phyloP scores from a whole-genome alignment of 2,329 filamentous ascomycete species.

The Talaromyces sp. region DNA sequence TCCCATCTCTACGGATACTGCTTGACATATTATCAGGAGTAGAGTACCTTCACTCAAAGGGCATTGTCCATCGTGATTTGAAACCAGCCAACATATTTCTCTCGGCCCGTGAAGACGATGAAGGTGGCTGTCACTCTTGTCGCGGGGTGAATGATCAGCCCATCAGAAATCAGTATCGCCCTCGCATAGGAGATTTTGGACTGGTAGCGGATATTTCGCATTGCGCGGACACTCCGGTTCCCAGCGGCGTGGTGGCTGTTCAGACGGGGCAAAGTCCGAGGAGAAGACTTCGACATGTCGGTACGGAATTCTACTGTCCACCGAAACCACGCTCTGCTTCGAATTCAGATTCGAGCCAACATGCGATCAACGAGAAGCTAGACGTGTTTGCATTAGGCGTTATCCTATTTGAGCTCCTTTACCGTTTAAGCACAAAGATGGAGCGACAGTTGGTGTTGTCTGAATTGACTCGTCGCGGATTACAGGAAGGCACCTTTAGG shows the following conservation, averaged over 20 bases:
- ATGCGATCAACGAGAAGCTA: constrained; percentile 51
- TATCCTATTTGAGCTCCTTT: constrained; percentile 62
- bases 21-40: constrained; percentile 61
- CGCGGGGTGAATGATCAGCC: constrained; percentile 25
- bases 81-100: constrained; percentile 70
- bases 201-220: constrained; percentile 58
- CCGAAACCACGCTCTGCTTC: constrained; percentile 27
- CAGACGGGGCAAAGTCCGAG: constrained; percentile 23
- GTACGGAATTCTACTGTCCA: constrained; percentile 63
- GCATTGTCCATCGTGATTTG: constrained; percentile 65
- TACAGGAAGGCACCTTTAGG: constrained; percentile 24
- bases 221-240: constrained; percentile 31
- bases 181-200: constrained; percentile 68
- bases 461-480: constrained; percentile 34
- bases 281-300: constrained; percentile 48
- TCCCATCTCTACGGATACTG: constrained; percentile 58
- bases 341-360: constrained; percentile 22
- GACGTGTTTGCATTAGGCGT: constrained; percentile 64
- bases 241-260: constrained; percentile 23
- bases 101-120: constrained; percentile 50
- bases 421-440: constrained; percentile 53
- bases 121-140: constrained; percentile 51
- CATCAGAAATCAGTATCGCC: constrained; percentile 49
- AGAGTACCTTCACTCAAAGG: constrained; percentile 61
- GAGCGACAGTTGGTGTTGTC: constrained; percentile 48